Conservation (phyloP, 768 basidiomycete species). For the Tricholoma furcatifolium region DNA sequence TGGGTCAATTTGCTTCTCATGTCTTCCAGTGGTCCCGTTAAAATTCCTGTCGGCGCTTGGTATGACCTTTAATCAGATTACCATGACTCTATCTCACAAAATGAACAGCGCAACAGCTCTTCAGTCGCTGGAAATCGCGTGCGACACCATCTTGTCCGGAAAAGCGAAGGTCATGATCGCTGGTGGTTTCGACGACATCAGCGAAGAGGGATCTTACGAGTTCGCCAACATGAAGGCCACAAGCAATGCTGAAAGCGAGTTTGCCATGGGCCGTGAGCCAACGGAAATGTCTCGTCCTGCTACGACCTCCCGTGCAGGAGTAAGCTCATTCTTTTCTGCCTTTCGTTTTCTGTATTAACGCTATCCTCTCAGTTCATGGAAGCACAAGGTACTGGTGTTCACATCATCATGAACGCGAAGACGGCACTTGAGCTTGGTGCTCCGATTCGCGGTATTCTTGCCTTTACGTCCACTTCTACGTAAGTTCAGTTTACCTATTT, state of each 20-base stretch:
- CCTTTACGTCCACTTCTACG: conserved; percentile 96
- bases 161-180: conserved; percentile 99
- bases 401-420: conserved; percentile 95
- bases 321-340: conserved; percentile 35
- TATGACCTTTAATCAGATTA: conserved; percentile 33
- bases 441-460: conserved; percentile 90
- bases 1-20: conserved; percentile 95
- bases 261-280: conserved; percentile 98
- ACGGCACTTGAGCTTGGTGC: conserved; percentile 94
- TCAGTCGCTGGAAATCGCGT: conserved; percentile 98
- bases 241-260: conserved; percentile 93
- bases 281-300: conserved; percentile 99
- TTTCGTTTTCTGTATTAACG: conserved; percentile 6
- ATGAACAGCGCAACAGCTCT: conserved; percentile 83
- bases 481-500: conserved; percentile 36
- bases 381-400: conserved; percentile 93
- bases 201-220: conserved; percentile 97
- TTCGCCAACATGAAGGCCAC: conserved; percentile 99
- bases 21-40: conserved; percentile 96
- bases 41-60: conserved; percentile 99
- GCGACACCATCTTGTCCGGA: conserved; percentile 88
- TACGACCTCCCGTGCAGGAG: conserved; percentile 92
- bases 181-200: conserved; percentile 97
- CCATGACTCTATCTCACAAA: conserved; percentile 5
- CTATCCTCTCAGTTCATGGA: conserved; percentile 80